Evolutionary conservation across 495 filamentous ascomycete species (phyloP).

Genomic region (Tuber umbilicatum): DNA sequence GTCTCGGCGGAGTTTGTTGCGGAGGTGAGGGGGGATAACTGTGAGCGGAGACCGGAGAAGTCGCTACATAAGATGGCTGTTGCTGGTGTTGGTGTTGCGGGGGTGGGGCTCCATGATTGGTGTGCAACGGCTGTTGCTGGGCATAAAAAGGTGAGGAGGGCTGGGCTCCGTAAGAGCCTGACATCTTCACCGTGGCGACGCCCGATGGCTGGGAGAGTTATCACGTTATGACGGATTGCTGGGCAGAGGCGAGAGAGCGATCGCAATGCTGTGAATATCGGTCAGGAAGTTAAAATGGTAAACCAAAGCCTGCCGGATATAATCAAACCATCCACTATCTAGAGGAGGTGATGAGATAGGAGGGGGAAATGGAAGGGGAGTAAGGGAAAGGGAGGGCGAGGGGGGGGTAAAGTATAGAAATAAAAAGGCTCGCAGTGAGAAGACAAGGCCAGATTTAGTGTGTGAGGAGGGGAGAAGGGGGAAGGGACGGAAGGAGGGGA

Average conservation of each 20-base stretch:
- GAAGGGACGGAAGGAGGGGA: neutral
- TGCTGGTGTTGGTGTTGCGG: slow-evolving; percentile 20
- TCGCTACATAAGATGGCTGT: slow-evolving; percentile 7
- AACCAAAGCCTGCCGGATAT: neutral
- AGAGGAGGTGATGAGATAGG: neutral
- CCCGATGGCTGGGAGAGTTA: slow-evolving; percentile 28
- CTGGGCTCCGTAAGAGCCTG: slow-evolving; percentile 15
- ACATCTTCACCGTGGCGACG: slow-evolving; percentile 27
- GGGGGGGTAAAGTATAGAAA: neutral
- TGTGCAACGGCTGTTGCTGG: slow-evolving; percentile 7
- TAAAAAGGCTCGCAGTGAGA: neutral
- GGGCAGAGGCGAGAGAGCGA: neutral
- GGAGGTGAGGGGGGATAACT: slow-evolving; percentile 29
- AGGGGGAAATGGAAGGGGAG: neutral
- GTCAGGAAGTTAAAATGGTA: neutral
- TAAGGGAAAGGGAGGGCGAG: neutral
- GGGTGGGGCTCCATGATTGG: neutral
- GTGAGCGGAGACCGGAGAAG: slow-evolving; percentile 23
- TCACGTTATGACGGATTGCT: slow-evolving; percentile 1
- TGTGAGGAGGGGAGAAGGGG: neutral
- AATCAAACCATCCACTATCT: neutral
- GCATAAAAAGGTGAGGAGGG: slow-evolving; percentile 22
- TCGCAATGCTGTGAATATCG: neutral
- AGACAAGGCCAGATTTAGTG: neutral
- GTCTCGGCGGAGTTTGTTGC: slow-evolving; percentile 28